Percentiles rank a stretch among this genome's conserved stretches.
Evolutionary conservation across 768 basidiomycete genomes (phyloP).

Genomic region (Russula foetens): DNA sequence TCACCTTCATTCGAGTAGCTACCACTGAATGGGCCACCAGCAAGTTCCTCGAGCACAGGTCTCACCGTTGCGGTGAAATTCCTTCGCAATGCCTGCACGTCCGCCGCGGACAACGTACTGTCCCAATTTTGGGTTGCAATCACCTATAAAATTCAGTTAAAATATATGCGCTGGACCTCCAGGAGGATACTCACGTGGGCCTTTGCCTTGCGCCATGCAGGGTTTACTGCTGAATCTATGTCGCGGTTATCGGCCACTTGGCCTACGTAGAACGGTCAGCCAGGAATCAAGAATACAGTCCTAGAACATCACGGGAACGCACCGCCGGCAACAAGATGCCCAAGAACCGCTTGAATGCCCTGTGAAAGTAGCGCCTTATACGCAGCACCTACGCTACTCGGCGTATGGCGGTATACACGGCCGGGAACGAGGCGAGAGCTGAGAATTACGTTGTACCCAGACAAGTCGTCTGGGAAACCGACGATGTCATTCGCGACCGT

Average conservation of each 20-base stretch:
- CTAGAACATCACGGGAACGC: not conserved
- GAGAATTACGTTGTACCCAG: slow-evolving; percentile 9
- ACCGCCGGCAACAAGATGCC: slow-evolving; percentile 9
- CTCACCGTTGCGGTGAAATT: slow-evolving; percentile 23
- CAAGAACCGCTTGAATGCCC: not conserved
- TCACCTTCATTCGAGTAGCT: slow-evolving; percentile 33
- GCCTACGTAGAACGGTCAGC: slow-evolving; percentile 18
- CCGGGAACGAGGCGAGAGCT: slow-evolving; percentile 16
- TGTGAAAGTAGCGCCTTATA: slow-evolving; percentile 5
- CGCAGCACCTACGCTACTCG: slow-evolving; percentile 9
- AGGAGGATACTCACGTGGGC: slow-evolving; percentile 26
- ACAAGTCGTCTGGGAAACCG: slow-evolving; percentile 4
- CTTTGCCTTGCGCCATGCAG: slow-evolving; percentile 33
- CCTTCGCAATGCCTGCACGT: slow-evolving; percentile 20
- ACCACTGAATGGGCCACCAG: slow-evolving; percentile 25
- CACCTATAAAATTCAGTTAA: not conserved
- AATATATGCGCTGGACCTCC: not conserved
- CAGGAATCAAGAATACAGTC: too few species aligned
- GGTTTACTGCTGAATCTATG: slow-evolving; percentile 28
- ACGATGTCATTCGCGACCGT: slow-evolving; percentile 2
- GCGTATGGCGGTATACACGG: not conserved
- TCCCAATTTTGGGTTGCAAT: not conserved
- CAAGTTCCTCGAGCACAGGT: slow-evolving; percentile 25
- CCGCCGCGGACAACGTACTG: not conserved
- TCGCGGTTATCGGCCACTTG: slow-evolving; percentile 30